Conservation (phyloP, 2,329 filamentous ascomycete species). For the Orbilia blumenaviensis region DNA sequence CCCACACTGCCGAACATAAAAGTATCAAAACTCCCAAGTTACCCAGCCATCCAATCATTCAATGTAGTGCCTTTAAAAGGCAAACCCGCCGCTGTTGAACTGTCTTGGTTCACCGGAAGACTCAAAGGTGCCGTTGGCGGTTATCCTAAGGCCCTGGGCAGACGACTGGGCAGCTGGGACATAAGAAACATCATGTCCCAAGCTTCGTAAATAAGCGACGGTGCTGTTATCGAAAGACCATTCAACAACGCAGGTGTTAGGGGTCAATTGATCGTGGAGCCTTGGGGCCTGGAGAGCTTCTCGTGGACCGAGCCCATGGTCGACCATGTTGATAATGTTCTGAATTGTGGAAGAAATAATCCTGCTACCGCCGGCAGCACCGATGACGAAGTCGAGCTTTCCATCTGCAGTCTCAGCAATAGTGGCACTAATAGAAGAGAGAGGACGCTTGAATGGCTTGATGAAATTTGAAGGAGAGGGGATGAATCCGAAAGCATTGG, state of each 20-base stretch:
- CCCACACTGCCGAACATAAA: background rate
- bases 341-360: conserved; percentile 75
- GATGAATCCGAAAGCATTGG: conserved; percentile 74
- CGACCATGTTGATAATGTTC: conserved; percentile 71
- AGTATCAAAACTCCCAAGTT: conserved; percentile 6
- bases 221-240: conserved; percentile 71
- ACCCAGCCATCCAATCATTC: background rate
- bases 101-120: conserved; percentile 80
- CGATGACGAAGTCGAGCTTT: conserved; percentile 69
- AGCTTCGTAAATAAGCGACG: conserved; percentile 67
- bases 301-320: conserved; percentile 66
- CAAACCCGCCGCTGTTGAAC: conserved; percentile 73
- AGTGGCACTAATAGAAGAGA: conserved; percentile 72
- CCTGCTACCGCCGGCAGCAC: conserved; percentile 72
- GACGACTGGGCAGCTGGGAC: conserved; percentile 67
- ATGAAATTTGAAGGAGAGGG: conserved; percentile 73
- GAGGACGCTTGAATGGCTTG: conserved; percentile 71
- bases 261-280: conserved; percentile 73
- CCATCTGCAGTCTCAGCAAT: conserved; percentile 71
- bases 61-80: conserved; percentile 60
- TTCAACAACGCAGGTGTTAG: conserved; percentile 70
- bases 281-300: conserved; percentile 69
- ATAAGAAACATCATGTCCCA: conserved; percentile 72
- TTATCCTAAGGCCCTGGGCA: conserved; percentile 72
- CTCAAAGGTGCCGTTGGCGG: conserved; percentile 76